These are phyloP conservation scores for Stephanodiscus minutulus DNA, from an alignment of 108 stramenopile genomes.

Conservation along the genomic window DNA sequence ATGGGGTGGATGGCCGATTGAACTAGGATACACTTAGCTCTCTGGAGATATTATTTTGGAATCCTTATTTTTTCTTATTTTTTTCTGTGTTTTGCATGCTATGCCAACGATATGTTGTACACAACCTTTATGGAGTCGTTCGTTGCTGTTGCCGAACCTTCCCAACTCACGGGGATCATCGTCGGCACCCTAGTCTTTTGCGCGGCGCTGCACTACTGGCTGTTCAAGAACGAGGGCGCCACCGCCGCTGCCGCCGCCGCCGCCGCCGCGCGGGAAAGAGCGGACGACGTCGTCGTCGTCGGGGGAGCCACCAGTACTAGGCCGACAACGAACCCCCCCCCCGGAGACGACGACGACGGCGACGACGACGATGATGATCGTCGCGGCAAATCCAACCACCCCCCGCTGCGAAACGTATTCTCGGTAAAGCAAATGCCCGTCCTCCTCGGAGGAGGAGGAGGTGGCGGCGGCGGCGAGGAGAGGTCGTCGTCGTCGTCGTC, in stretches of 20 bases:
- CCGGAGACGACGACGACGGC: neutral
- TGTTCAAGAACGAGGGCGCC: no score
- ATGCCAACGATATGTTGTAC: no score
- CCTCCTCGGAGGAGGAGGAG: neutral
- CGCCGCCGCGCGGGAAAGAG: neutral
- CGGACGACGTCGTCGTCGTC: neutral
- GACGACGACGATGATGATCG: neutral
- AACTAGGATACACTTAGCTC: no score
- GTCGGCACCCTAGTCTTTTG: neutral
- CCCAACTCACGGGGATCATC: neutral
- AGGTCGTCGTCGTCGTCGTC: neutral
- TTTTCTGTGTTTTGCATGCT: no score
- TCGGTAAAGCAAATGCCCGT: conserved; percentile 42
- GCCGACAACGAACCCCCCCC: neutral
- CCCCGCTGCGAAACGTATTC: conserved; percentile 33
- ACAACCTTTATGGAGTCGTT: neutral
- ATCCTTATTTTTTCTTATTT: no score
- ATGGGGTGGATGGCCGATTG: no score
- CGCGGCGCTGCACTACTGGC: neutral
- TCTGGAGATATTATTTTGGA: no score
- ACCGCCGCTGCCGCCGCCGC: no score
- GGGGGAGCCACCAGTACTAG: neutral
- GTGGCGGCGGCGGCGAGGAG: neutral
- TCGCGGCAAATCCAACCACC: neutral
- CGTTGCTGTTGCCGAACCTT: neutral